Evolutionary conservation across 768 basidiomycete genomes (phyloP), one percentile per base, ranked within the genome.

Genomic region (Coprinopsis sp.): DNA sequence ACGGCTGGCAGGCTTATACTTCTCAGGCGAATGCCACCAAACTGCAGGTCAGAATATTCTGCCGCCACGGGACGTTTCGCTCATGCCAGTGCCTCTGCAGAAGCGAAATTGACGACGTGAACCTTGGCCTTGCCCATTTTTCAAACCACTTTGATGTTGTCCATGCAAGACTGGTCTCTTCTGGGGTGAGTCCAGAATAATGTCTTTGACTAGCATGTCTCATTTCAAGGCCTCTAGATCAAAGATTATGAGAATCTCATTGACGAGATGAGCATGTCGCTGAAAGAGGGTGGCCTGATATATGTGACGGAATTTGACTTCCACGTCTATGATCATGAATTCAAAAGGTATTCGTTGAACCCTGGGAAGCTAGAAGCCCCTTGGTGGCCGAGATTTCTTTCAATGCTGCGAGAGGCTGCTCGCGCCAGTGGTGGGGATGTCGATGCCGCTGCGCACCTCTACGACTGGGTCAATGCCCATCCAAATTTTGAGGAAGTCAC

Each of bases 101-200:
- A 69, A 87, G 82, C 56, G 87, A 91, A 62, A 76, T 89, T 6
- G 88, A 90, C 59, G 88, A 91, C 59, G 81, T 90, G 59, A 91
- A 91, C 64, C 77, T 89, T 14, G 87, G 88, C 2, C 67, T 91
- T 19, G 85, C 89, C 54, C 88, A 91, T 64, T 89, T 81, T 60
- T 87, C 84, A 56, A 81, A 81, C 8, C 76, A 82, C 49, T 90
- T 89, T 65, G 76, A 90, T 55, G 82, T 84, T 13, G 84, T 84
- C 0, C 87, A 89, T 57, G 76, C 78, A 25, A 79, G 82, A 19
- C 74, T 89, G 30, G 75, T 90, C 47, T 74, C 81, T 3, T 79
- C 84, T 19, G 88, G 88, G 29, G 87, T 88, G 57, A 59, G 84
- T 68, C 33, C n/a, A n/a, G n/a, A n/a, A n/a, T 52, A 29, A 8